A percentile compares a stretch with the other conserved stretches of the same genome.
Evolutionary conservation across 495 filamentous ascomycete genomes (phyloP).

Genomic region (Tuber magnatum): DNA sequence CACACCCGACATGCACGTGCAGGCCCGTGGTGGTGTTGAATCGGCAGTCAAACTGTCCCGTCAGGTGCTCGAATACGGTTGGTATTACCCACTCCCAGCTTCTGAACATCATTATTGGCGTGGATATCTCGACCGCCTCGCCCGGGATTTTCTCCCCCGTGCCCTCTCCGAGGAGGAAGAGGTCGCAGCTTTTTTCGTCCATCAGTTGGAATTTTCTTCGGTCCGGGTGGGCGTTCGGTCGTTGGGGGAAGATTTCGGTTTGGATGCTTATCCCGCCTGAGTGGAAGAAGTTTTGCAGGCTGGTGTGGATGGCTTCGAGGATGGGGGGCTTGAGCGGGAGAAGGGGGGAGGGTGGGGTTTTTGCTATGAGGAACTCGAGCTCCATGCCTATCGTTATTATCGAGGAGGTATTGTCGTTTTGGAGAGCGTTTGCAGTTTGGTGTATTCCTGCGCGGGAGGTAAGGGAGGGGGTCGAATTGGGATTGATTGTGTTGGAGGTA

Average conservation of each 20-base stretch:
- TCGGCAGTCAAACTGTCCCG: slow-evolving; percentile 16
- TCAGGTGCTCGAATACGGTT: slow-evolving; percentile 24
- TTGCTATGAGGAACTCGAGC: slow-evolving; percentile 28
- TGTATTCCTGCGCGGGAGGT: neutral
- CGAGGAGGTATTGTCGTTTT: slow-evolving; percentile 21
- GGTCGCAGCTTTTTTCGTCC: slow-evolving; percentile 29
- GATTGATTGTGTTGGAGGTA: neutral
- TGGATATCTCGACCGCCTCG: slow-evolving; percentile 36
- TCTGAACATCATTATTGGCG: slow-evolving; percentile 26
- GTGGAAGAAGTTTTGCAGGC: slow-evolving; percentile 14
- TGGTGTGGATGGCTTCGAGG: slow-evolving; percentile 18
- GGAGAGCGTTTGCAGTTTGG: slow-evolving; percentile 8
- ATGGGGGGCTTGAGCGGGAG: slow-evolving; percentile 10
- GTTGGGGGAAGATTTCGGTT: slow-evolving; percentile 18
- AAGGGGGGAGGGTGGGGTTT: slow-evolving; percentile 5
- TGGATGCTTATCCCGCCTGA: slow-evolving; percentile 22
- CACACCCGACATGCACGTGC: slow-evolving; percentile 35
- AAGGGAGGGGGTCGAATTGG: neutral
- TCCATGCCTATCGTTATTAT: slow-evolving; percentile 33
- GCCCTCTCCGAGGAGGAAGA: slow-evolving; percentile 13
- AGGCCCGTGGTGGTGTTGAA: slow-evolving; percentile 36
- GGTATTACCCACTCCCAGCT: slow-evolving; percentile 27
- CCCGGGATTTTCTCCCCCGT: slow-evolving; percentile 13
- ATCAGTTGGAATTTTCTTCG: slow-evolving; percentile 26
- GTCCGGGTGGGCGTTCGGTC: slow-evolving; percentile 20